These are phyloP conservation scores for Microascus cirrosus DNA, from an alignment of 2,329 filamentous ascomycete species.

Conservation along the genomic window DNA sequence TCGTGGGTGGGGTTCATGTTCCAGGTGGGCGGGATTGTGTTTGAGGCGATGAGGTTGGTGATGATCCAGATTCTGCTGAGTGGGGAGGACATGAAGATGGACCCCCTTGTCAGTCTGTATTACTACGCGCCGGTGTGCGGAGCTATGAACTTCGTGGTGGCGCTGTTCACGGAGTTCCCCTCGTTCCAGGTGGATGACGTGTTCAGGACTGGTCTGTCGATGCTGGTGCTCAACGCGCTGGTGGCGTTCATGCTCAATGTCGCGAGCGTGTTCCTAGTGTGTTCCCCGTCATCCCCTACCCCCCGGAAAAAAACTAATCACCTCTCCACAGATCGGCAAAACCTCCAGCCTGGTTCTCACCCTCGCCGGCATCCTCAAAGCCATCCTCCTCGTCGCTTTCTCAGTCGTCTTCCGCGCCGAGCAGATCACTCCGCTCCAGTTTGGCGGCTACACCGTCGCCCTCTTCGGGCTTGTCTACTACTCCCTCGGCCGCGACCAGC, in stretches of 20 bases:
- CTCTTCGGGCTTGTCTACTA: conserved; percentile 38
- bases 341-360: conserved; percentile 80
- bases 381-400: conserved; percentile 68
- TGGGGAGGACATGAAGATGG: conserved; percentile 71
- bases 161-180: conserved; percentile 57
- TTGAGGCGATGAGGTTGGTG: conserved; percentile 71
- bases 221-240: conserved; percentile 62
- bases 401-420: conserved; percentile 73
- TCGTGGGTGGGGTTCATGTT: conserved; percentile 53
- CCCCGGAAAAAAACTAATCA: conserved; percentile 5
- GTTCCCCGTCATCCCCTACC: conserved; percentile 16
- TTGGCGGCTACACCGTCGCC: conserved; percentile 68
- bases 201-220: conserved; percentile 50
- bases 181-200: conserved; percentile 56
- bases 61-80: conserved; percentile 79
- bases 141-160: conserved; percentile 64
- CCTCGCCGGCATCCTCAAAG: conserved; percentile 77
- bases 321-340: conserved; percentile 60
- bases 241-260: conserved; percentile 75
- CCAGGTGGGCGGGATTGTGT: conserved; percentile 65
- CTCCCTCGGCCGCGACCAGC: conserved; percentile 23
- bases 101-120: conserved; percentile 77
- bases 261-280: conserved; percentile 74
- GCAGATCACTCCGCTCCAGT: conserved; percentile 58
- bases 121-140: conserved; percentile 83